Evolutionary conservation across 148 eudicot genomes (phyloP), one percentile per base, ranked within the genome.

Genomic region (Camellia granthamiana): DNA sequence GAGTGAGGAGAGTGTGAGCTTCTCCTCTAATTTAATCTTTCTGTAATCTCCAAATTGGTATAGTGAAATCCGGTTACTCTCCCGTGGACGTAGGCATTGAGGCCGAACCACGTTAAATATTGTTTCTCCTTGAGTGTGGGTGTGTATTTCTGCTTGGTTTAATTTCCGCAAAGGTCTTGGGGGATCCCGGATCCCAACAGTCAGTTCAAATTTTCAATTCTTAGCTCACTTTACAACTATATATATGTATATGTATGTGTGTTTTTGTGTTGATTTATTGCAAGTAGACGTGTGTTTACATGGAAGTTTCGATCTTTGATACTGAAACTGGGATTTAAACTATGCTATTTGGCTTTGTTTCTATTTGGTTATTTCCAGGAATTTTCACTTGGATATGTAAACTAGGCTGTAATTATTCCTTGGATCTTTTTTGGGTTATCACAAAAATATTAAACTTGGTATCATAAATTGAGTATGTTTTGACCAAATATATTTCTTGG

Each of bases 201-300:
- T 89, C 7, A 67, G 91, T 67, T 78, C 38, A 12, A 47, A 5
- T 9, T 30, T 30, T 7, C 42, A 7, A 16, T 15, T 77, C 4
- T 56, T 7, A 74, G 77, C 63, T 55, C 47, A 13, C 23, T 76
- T 42, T 58, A 2, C 7, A 49, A 13, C 7, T 15, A 7, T 58
- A 5, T 38, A 38, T 56, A 1, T 13, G 64, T 38, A 15, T 74
- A 3, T 56, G 5, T 49, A 4, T 2, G 52, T 49, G 52, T 49
- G 12, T 63, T 63, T 69, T 4, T 18, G 38, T 72, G 18, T 19
- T 19, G 7, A 44, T 69, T 46, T 47, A 6, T 2, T 68, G 49
- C 51, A 41, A 6, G 7, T 15, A 1, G 6, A n/a, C 1, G 0
- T 19, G 60, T 54, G 51, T 51, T 6, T 72, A 8, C 59, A 49